Evolutionary conservation across 2,329 filamentous ascomycete species (phyloP).

Genomic region (Colletotrichum sp.): DNA sequence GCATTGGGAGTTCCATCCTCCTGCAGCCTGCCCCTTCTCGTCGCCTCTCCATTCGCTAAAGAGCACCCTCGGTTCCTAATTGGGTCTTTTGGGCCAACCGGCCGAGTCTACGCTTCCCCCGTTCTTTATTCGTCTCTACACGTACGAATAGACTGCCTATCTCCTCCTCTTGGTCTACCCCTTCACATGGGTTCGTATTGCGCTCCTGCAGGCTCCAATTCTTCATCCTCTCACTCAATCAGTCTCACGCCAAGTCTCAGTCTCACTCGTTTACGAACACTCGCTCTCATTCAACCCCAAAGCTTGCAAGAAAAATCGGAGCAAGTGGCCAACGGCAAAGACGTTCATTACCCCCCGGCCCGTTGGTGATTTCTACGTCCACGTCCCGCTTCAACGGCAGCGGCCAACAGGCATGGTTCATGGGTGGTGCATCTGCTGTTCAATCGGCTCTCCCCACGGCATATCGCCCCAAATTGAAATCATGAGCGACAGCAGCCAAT

Average conservation of each 20-base stretch:
- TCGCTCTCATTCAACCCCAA: not conserved
- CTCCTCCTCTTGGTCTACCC: not conserved
- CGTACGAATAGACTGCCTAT: not conserved
- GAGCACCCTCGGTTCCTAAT: constrained; percentile 2
- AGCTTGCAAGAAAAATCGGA: not conserved
- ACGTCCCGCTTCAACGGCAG: not conserved
- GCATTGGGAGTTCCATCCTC: constrained; percentile 3
- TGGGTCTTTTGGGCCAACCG: constrained; percentile 7
- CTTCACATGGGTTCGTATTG: not conserved
- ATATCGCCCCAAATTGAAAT: constrained; percentile 13
- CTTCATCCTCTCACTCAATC: not conserved
- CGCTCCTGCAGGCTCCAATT: not conserved
- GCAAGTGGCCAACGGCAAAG: not conserved
- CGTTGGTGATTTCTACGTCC: not conserved
- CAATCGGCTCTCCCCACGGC: constrained; percentile 1
- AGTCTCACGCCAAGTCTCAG: not conserved
- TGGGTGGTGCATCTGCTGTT: not conserved
- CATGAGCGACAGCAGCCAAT: constrained; percentile 14
- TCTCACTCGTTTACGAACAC: not conserved
- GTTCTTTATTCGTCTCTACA: not conserved
- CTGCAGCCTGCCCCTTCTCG: not conserved
- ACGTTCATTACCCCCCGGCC: not conserved
- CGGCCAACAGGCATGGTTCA: constrained; percentile 2
- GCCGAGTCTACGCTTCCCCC: not conserved
- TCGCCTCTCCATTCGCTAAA: not conserved